A percentile compares a stretch with the other conserved stretches of the same genome.
These are phyloP conservation scores for Dendrobium officinale DNA, from an alignment of 106 monocot species.

Conservation along the genomic window DNA sequence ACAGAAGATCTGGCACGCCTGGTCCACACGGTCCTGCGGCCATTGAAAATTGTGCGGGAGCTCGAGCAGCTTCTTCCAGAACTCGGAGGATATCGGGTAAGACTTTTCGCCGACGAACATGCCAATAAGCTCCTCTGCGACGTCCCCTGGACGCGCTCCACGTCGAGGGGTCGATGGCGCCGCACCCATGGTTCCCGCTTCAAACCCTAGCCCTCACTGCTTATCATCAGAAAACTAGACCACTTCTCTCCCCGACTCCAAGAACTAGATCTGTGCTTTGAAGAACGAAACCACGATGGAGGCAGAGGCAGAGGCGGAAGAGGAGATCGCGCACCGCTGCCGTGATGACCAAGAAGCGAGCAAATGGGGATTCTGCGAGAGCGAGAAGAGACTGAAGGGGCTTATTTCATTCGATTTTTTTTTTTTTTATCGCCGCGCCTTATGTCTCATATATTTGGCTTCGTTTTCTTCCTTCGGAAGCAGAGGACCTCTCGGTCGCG, in stretches of 20 bases:
- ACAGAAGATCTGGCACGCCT: constrained; percentile 77
- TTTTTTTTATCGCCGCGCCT: neutral
- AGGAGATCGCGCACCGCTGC: neutral
- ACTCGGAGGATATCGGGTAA: constrained; percentile 75
- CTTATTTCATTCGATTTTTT: neutral
- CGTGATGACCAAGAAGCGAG: neutral
- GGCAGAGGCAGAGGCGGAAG: neutral
- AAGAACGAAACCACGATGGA: neutral
- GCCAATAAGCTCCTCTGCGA: constrained; percentile 67
- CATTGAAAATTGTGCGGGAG: constrained; percentile 74
- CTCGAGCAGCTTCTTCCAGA: constrained; percentile 87
- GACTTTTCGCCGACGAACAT: constrained; percentile 69
- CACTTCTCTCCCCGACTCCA: neutral
- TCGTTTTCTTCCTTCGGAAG: neutral
- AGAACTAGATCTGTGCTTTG: neutral
- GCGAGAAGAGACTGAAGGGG: neutral
- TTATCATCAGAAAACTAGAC: constrained; percentile 3
- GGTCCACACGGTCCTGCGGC: constrained; percentile 52
- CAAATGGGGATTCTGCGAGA: neutral
- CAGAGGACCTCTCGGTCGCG: neutral
- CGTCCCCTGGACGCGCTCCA: constrained; percentile 24
- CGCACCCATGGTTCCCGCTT: constrained; percentile 46
- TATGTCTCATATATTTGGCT: neutral
- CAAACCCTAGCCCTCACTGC: constrained; percentile 6
- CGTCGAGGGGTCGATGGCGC: constrained; percentile 75